phyloP scores from a whole-genome alignment of 208 protist species.

The Trypanosoma theileri region DNA sequence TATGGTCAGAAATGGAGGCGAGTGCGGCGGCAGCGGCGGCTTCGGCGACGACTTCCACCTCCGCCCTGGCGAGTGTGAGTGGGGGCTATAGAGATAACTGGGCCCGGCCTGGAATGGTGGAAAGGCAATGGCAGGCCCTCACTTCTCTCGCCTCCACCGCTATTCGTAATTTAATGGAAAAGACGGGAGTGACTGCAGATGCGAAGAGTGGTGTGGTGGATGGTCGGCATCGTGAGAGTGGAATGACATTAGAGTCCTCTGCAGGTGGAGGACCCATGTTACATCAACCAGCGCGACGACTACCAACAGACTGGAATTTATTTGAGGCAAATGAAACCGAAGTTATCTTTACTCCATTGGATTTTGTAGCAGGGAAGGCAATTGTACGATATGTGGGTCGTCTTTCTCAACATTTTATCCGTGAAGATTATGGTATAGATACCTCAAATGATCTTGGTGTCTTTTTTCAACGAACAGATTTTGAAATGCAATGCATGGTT shows the following conservation, averaged over 20 bases:
- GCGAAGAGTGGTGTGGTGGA: conserved; percentile 22
- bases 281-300: conserved; percentile 33
- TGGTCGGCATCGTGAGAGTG: conserved; percentile 2
- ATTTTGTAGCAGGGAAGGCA: conserved; percentile 78
- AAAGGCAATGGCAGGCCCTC: conserved; percentile 22
- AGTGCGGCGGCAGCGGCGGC: not conserved
- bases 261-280: conserved; percentile 27
- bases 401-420: conserved; percentile 91
- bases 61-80: conserved; percentile 3
- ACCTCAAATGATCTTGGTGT: conserved; percentile 42
- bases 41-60: not conserved
- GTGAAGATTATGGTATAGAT: conserved; percentile 68
- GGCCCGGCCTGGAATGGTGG: conserved; percentile 20
- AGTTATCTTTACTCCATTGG: conserved; percentile 74
- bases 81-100: conserved; percentile 18
- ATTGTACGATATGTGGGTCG: conserved; percentile 84
- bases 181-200: conserved; percentile 10
- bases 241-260: conserved; percentile 9
- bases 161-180: conserved; percentile 29
- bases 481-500: conserved; percentile 79
- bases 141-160: conserved; percentile 24
- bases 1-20: conserved; percentile 17
- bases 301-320: conserved; percentile 41
- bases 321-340: conserved; percentile 36
- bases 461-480: conserved; percentile 77